Percentiles rank a stretch among this genome's conserved stretches.
These are phyloP conservation scores for Selaginella tamariscina DNA, from an alignment of 75 land plant species.

Conservation along the genomic window DNA sequence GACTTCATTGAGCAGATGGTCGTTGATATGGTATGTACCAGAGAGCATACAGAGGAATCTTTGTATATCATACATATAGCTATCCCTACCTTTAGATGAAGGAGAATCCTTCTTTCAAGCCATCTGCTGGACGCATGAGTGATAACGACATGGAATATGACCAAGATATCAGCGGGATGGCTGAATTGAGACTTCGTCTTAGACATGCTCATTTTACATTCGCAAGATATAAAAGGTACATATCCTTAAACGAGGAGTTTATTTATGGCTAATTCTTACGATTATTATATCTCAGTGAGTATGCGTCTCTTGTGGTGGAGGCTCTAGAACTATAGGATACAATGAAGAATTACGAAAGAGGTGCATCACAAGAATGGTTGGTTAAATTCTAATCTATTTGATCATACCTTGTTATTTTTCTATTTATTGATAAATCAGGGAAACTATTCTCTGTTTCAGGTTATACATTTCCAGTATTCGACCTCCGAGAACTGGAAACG, in stretches of 20 bases:
- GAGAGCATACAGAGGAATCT: too few relatives aligned
- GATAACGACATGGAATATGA: conserved; percentile 99
- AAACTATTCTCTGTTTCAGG: too few relatives aligned
- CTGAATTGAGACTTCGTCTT: conserved; percentile 79
- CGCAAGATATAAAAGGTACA: conserved; percentile 75
- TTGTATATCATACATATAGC: not conserved
- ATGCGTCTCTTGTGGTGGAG: conserved; percentile 58
- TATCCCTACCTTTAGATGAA: conserved; percentile 35
- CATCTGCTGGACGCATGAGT: conserved; percentile 89
- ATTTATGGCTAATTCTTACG: not conserved
- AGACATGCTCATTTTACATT: conserved; percentile 65
- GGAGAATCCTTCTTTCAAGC: conserved; percentile 87
- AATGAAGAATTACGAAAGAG: conserved; percentile 66
- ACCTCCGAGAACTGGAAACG: conserved; percentile 38
- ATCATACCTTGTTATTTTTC: too few relatives aligned
- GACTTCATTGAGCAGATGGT: conserved; percentile 85
- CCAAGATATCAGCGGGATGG: conserved; percentile 92
- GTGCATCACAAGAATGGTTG: conserved; percentile 55
- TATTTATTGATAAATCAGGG: too few relatives aligned
- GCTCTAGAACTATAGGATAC: conserved; percentile 94
- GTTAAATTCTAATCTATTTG: not conserved
- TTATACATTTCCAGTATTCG: conserved; percentile 68
- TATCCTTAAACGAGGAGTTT: conserved; percentile 4
- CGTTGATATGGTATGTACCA: conserved; percentile 54
- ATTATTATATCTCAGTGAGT: conserved; percentile 46